Conservation (phyloP, 192 early-diverging fungal genomes). For the Podila epicladia region DNA sequence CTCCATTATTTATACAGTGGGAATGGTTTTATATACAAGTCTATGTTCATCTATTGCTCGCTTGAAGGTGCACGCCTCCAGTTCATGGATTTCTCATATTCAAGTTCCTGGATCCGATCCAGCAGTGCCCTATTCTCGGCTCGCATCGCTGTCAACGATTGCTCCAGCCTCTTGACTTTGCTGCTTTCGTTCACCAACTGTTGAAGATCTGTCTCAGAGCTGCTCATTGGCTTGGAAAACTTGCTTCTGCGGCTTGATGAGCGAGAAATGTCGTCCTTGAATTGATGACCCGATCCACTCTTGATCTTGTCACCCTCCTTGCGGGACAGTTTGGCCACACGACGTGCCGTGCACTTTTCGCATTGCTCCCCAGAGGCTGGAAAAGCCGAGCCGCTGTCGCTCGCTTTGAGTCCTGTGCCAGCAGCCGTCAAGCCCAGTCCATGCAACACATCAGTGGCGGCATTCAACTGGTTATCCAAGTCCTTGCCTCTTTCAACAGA, state of each 20-base stretch:
- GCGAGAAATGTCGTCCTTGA: no score
- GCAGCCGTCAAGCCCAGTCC: neutral
- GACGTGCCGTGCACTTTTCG: neutral
- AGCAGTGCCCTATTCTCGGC: slow-evolving; percentile 42
- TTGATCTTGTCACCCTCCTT: neutral
- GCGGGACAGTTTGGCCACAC: neutral
- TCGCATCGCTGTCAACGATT: slow-evolving; percentile 33
- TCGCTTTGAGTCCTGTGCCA: no score
- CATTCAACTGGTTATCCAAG: neutral
- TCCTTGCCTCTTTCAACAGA: neutral
- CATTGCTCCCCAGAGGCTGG: neutral
- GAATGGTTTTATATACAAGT: no score
- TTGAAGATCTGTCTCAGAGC: slow-evolving; percentile 13
- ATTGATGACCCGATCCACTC: no score
- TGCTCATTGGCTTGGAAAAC: neutral
- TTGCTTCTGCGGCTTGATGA: slow-evolving; percentile 1
- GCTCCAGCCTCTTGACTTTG: slow-evolving; percentile 33
- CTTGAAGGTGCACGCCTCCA: no score
- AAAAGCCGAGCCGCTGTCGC: neutral
- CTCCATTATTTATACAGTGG: no score
- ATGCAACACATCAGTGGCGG: neutral
- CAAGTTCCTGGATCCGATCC: slow-evolving; percentile 39
- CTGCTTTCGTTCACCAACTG: slow-evolving; percentile 14
- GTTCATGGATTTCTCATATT: slow-evolving; percentile 23
- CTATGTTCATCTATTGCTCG: no score